phyloP scores from a whole-genome alignment of 805 yeast genomes.

The Candida broadrunensis region DNA sequence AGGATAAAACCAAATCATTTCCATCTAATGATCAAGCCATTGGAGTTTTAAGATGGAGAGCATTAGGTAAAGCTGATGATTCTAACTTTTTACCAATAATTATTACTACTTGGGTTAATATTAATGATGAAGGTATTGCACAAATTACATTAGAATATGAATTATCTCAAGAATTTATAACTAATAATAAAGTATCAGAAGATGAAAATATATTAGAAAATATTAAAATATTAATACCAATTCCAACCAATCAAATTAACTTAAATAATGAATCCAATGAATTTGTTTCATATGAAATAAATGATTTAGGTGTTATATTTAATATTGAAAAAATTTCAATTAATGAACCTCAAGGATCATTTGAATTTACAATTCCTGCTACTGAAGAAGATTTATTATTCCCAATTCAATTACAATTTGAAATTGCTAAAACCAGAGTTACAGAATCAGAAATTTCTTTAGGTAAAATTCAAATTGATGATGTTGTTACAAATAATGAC shows the following conservation, averaged over 20 bases:
- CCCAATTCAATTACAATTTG: constrained; percentile 79
- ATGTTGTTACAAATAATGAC: constrained; percentile 50
- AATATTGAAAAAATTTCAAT: constrained; percentile 53
- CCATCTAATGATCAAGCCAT: constrained; percentile 88
- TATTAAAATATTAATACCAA: constrained; percentile 62
- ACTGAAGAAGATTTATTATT: constrained; percentile 79
- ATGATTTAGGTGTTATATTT: constrained; percentile 71
- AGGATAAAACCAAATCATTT: constrained; percentile 76
- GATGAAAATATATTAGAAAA: constrained; percentile 46
- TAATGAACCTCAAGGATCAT: constrained; percentile 61
- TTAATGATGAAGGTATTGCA: constrained; percentile 51
- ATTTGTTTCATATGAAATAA: constrained; percentile 48
- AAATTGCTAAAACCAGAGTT: constrained; percentile 41
- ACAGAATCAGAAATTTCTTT: constrained; percentile 45
- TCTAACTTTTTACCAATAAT: constrained; percentile 60
- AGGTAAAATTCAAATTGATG: constrained; percentile 64
- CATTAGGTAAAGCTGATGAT: constrained; percentile 60
- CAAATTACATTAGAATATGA: constrained; percentile 90
- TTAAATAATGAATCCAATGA: constrained; percentile 47
- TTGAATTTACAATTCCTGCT: constrained; percentile 75
- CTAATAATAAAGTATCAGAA: constrained; percentile 13
- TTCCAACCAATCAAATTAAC: constrained; percentile 53
- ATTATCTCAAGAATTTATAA: constrained; percentile 43
- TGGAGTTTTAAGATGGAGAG: constrained; percentile 93
- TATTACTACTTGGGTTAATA: constrained; percentile 82